Evolutionary conservation across 495 filamentous ascomycete genomes (phyloP), one percentile per base, ranked within the genome.

Genomic region (Penicillium riverlandense): DNA sequence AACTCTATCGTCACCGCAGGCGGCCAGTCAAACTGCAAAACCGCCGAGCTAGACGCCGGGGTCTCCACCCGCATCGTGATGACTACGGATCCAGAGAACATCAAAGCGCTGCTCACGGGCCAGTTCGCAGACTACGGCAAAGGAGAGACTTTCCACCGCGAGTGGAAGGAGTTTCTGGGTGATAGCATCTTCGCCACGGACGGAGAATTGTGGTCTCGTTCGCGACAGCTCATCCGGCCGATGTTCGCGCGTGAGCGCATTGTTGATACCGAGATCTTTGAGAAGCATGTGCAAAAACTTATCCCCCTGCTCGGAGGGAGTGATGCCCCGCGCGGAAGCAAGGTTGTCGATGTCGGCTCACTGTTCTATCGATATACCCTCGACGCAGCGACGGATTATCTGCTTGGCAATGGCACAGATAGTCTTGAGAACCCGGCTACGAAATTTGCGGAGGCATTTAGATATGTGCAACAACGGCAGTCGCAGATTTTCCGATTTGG

Each of bases 191-290:
- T 95, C 62, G 74, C 75, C 12, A 89, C 82, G 2, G 87, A 94
- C 55, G 83, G 84, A 7, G 71, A 79, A 36, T 50, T 74, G 32
- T 92, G 89, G 90, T 83, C 88, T 50, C 65, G 59, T 43, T 85
- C 79, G 35, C 80, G 89, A 32, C 82, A 86, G 48, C 71, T 92
- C 10, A 80, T 95, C 41, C 72, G 88, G 6, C 89, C 90, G 2
- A 88, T 90, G 64, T 96, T 95, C 62, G 76, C 80, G 40, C 80
- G 85, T 42, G 85, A 92, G 45, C 83, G 88, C 14, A 79, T 95
- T 35, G 78, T 80, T 31, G 86, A 95, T 57, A 72, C 94, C 8
- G 78, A 89, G 32, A 78, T 82, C 40, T 90, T 92, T 42, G 88
- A 95, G 63, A 69, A 72, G 8, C 85, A 94, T 64, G 75, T 89